A percentile compares a stretch with the other conserved stretches of the same genome.
Evolutionary conservation across 345 rosid species (phyloP).

Genomic region (Sonneratia alba): DNA sequence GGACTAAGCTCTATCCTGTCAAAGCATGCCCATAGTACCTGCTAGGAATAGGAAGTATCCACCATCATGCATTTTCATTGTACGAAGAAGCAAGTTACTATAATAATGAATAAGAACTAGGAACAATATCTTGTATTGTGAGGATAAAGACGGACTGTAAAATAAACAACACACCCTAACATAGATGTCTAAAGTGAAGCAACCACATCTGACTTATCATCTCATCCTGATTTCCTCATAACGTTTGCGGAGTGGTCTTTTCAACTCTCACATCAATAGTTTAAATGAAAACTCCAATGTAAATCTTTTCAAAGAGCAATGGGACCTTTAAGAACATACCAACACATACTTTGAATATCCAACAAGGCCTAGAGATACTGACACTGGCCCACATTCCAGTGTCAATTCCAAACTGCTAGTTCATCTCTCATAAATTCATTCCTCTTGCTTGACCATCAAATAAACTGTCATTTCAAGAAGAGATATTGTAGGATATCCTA

Average conservation of each 20-base stretch:
- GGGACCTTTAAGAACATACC: neutral
- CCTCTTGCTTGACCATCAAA: neutral
- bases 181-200: neutral
- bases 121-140: neutral
- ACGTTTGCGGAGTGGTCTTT: neutral
- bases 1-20: constrained; percentile 59
- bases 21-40: constrained; percentile 90
- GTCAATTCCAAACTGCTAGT: neutral
- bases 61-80: neutral
- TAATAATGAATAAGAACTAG: neutral
- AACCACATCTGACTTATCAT: neutral
- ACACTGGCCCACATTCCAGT: neutral
- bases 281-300: neutral
- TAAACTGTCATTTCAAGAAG: neutral
- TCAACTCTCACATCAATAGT: neutral
- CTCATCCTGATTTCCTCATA: neutral
- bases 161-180: neutral
- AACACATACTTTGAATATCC: neutral
- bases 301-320: neutral
- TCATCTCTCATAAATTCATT: neutral
- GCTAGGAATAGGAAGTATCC: constrained; percentile 18
- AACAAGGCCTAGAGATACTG: neutral
- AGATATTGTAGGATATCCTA: neutral
- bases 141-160: neutral
- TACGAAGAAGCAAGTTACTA: neutral